Evolutionary conservation across 805 yeast species (phyloP).

Genomic region (Candida sithepensis): DNA sequence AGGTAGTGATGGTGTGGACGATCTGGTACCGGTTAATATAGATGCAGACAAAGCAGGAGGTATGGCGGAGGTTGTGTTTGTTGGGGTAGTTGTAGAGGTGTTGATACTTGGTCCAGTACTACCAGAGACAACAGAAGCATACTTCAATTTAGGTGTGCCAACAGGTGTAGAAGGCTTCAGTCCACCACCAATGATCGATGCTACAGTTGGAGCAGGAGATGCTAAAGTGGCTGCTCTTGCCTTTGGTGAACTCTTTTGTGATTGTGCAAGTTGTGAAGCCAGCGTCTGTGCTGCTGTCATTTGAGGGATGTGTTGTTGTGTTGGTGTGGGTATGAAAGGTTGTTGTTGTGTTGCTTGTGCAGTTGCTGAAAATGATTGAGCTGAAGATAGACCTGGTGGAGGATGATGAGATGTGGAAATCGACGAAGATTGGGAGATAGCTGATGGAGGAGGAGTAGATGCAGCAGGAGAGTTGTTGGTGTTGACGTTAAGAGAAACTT

Average conservation of each 20-base stretch:
- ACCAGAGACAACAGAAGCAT: conserved; percentile 27
- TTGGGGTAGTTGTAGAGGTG: conserved; percentile 4
- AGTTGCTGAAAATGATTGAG: background rate
- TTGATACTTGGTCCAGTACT: background rate
- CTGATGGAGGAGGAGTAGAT: conserved; percentile 8
- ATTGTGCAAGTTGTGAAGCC: conserved; percentile 13
- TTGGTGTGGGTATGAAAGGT: background rate
- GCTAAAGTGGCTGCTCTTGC: conserved; percentile 12
- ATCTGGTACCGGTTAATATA: conserved; percentile 2
- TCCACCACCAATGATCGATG: conserved; percentile 10
- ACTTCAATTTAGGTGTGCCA: conserved; percentile 38
- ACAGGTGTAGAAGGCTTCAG: conserved; percentile 28
- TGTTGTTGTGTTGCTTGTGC: too few species aligned
- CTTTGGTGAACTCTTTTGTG: conserved; percentile 18
- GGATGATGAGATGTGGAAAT: conserved; percentile 1
- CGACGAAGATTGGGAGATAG: conserved; percentile 9
- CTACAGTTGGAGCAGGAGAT: conserved; percentile 9
- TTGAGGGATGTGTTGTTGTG: background rate
- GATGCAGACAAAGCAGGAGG: conserved; percentile 1
- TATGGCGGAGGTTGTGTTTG: too few species aligned
- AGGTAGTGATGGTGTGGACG: conserved; percentile 3
- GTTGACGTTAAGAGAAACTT: conserved; percentile 8
- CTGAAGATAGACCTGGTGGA: background rate
- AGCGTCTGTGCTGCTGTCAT: conserved; percentile 3
- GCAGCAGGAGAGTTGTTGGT: conserved; percentile 5